Conservation (phyloP, 495 filamentous ascomycete genomes). For the Clavariopsis aquatica region DNA sequence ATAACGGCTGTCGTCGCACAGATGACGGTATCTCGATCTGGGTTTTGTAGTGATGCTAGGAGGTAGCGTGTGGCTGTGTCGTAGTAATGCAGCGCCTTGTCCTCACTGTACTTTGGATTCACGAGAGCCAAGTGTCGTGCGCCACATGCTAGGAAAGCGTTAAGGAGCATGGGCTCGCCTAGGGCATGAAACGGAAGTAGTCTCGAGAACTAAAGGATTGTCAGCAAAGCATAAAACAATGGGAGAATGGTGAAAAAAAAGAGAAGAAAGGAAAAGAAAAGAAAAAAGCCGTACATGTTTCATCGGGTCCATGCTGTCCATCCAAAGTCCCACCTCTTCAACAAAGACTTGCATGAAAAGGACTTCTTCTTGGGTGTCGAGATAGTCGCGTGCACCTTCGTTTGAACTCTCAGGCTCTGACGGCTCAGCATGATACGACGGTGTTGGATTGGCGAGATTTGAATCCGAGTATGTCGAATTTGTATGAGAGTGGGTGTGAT, state of each 20-base stretch:
- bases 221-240: constrained; percentile 37
- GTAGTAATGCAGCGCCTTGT: constrained; percentile 80
- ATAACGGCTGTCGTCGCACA: constrained; percentile 89
- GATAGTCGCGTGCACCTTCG: constrained; percentile 48
- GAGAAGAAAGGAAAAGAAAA: constrained; percentile 1
- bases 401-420: constrained; percentile 44
- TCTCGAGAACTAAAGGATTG: constrained; percentile 64
- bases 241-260: no score
- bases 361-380: constrained; percentile 74
- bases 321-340: constrained; percentile 88
- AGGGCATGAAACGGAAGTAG: constrained; percentile 79
- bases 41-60: constrained; percentile 72
- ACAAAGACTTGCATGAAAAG: constrained; percentile 88
- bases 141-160: constrained; percentile 87
- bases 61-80: constrained; percentile 76
- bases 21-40: constrained; percentile 76
- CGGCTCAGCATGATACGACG: constrained; percentile 45
- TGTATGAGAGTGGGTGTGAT: constrained; percentile 37
- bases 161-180: constrained; percentile 83
- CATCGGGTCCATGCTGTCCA: constrained; percentile 84
- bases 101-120: constrained; percentile 69
- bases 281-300: constrained; percentile 65
- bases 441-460: constrained; percentile 21
- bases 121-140: constrained; percentile 75
- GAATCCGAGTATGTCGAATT: constrained; percentile 43